Evolutionary conservation across 176 grass and related monocot species (phyloP), one percentile per base, ranked within the genome.

Genomic region (Ampelocalamus luodianensis): DNA sequence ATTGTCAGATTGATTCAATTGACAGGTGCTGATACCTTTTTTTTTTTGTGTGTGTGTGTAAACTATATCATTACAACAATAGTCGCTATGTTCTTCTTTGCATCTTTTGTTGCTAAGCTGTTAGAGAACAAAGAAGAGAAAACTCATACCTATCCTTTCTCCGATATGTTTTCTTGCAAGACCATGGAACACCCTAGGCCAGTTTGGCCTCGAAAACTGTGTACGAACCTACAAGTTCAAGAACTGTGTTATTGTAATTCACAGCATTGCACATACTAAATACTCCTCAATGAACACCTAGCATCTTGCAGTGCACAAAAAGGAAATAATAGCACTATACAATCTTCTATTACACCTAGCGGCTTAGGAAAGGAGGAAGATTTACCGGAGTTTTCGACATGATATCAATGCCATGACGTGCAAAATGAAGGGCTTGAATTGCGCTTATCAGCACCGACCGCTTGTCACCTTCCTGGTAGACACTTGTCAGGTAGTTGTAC

Each of bases 401-500:
- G 40, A 92, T 92, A 76, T 92, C 93, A 10, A 92, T 80, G 4
- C 90, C 87, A 13, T 85, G 91, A 62, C 87, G 91, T 81, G 86
- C 91, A 65, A 94, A 90, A 88, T 94, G 85, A 75, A 92, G 93
- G 74, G 90, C 93, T 83, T 94, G 90, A 70, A 92, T 89, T 53
- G 84, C 87, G 6, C 87, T 92, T 69, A 92, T 85, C 44, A 94
- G 85, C 14, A 80, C 55, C 45, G 93, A 94, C 58, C 87, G 91
- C 74, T 90, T 94, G 79, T 94, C 87, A 1, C 93, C 93, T 88
- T 92, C 93, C 83, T 86, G 53, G 73, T 79, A 88, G 15, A 94
- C 75, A 59, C 90, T 94, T 15, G 93, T 94, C 6, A 94, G 72
- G 42, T 92, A 92, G 74, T 92, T 94, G 85, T 94, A 89, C 90